phyloP scores from a whole-genome alignment of 371 early-diverging fungal species.

The Mucor piriformis region DNA sequence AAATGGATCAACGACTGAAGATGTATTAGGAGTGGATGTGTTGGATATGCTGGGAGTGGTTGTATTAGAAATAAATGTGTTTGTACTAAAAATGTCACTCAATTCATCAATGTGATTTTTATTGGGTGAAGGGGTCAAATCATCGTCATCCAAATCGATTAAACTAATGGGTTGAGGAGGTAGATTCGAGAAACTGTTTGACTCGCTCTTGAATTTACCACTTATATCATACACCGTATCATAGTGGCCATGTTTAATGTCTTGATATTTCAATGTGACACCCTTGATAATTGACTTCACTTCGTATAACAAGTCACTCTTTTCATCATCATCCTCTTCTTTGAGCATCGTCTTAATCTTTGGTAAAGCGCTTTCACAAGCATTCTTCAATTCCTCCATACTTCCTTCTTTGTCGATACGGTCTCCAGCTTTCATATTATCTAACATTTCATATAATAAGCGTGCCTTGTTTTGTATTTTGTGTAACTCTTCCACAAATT shows the following conservation, averaged over 20 bases:
- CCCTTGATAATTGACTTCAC: constrained; percentile 85
- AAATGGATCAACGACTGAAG: constrained; percentile 19
- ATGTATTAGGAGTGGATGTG: background rate
- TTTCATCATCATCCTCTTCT: constrained; percentile 30
- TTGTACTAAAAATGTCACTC: constrained; percentile 29
- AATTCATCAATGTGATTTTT: constrained; percentile 25
- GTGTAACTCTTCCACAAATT: constrained; percentile 81
- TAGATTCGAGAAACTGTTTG: constrained; percentile 4
- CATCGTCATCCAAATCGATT: constrained; percentile 68
- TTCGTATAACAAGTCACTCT: constrained; percentile 72
- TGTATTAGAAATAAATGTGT: constrained; percentile 1
- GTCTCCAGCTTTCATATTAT: constrained; percentile 66
- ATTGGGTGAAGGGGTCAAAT: background rate
- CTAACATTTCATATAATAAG: constrained; percentile 81
- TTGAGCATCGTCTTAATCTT: constrained; percentile 75
- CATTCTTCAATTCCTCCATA: constrained; percentile 58
- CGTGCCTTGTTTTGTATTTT: constrained; percentile 78
- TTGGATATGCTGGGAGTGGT: background rate
- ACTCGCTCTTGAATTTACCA: constrained; percentile 19
- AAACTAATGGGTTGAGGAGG: constrained; percentile 41
- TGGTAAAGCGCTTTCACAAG: constrained; percentile 61
- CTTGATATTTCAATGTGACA: constrained; percentile 76
- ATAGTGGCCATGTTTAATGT: constrained; percentile 63
- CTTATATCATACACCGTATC: constrained; percentile 47
- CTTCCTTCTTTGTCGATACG: constrained; percentile 61